Conservation (phyloP, 164 flowering plant species). For the Malania oleifera region DNA sequence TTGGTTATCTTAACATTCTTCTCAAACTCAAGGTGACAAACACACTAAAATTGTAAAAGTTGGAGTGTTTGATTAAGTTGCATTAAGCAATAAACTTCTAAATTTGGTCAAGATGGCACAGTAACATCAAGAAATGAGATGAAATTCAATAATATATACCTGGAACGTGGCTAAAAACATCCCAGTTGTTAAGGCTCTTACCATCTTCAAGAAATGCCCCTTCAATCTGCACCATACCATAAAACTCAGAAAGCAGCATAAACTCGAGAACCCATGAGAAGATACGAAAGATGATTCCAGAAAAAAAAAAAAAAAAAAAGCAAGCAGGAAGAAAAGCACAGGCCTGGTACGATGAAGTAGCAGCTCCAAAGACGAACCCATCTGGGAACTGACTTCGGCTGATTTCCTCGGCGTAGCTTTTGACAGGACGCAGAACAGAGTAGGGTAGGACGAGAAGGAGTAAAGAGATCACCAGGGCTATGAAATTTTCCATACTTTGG, state of each 20-base stretch:
- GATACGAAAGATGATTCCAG: neutral
- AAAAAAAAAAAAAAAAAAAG: neutral
- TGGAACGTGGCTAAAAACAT: slow-evolving; percentile 23
- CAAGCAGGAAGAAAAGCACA: neutral
- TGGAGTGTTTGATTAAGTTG: no score
- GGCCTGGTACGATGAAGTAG: slow-evolving; percentile 40
- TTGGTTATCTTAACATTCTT: no score
- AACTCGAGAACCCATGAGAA: neutral
- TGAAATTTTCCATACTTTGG: no score
- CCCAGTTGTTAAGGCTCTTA: slow-evolving; percentile 30
- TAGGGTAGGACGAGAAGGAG: no score
- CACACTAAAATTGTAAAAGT: no score
- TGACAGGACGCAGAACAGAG: no score
- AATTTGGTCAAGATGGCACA: no score
- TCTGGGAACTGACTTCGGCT: slow-evolving; percentile 26
- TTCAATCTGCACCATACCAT: slow-evolving; percentile 24
- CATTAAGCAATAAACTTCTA: no score
- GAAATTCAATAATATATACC: slow-evolving; percentile 15
- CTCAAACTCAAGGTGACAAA: no score
- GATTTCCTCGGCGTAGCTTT: no score
- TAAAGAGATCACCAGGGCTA: no score
- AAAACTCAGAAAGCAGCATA: neutral
- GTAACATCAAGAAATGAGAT: no score
- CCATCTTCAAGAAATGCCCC: slow-evolving; percentile 33
- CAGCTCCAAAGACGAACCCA: slow-evolving; percentile 37